Evolutionary conservation across 2,329 filamentous ascomycete species (phyloP).

Genomic region (Sarocladium kiliense): DNA sequence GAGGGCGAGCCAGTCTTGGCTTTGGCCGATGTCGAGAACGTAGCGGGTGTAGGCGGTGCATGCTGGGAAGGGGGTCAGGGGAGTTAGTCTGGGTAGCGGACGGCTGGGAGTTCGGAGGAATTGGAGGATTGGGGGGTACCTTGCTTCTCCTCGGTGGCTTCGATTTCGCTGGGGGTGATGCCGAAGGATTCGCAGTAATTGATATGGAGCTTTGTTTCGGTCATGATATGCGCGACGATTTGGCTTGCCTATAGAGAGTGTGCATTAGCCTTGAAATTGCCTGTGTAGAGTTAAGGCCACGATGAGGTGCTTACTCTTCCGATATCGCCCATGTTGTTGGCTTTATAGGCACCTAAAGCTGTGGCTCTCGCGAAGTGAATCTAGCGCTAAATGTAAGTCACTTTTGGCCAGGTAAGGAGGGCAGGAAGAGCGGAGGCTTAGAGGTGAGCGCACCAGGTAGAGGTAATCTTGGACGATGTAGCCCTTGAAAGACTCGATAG

Average conservation of each 20-base stretch:
- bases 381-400: conserved; percentile 32
- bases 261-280: no score
- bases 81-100: conserved; percentile 11
- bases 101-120: no score
- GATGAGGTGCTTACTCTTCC: conserved; percentile 59
- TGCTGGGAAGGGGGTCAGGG: conserved; percentile 34
- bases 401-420: background rate
- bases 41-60: conserved; percentile 81
- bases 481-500: conserved; percentile 72
- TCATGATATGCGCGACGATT: conserved; percentile 71
- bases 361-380: conserved; percentile 85
- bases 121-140: no score
- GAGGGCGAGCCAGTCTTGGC: conserved; percentile 81
- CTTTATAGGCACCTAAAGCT: conserved; percentile 80
- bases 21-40: conserved; percentile 82
- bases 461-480: conserved; percentile 93
- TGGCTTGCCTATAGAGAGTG: conserved; percentile 29
- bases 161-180: conserved; percentile 67
- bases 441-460: conserved; percentile 58
- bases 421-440: background rate
- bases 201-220: conserved; percentile 77
- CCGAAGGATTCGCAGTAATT: conserved; percentile 79
- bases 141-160: conserved; percentile 67
- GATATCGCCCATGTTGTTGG: conserved; percentile 68
- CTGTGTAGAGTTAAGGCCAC: no score